Percentiles rank a stretch among this genome's conserved stretches.
Evolutionary conservation across 345 rosid genomes (phyloP).

Genomic region (Eucalyptus caleyi): DNA sequence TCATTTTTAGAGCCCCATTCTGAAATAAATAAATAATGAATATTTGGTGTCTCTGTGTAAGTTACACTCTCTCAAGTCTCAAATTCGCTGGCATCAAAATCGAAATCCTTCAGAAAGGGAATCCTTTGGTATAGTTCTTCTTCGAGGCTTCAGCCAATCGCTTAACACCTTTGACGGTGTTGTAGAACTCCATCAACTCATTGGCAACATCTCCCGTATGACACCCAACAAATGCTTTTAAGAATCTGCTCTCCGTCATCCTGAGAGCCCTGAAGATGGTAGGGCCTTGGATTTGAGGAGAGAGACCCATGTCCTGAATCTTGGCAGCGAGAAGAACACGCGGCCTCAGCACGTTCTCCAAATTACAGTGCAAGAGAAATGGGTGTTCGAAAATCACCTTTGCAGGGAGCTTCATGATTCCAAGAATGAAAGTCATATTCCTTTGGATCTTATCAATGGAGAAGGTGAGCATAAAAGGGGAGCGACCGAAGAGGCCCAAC

Average conservation of each 20-base stretch:
- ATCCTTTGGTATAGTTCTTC: constrained; percentile 31
- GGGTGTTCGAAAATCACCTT: constrained; percentile 35
- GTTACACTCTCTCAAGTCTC: background rate
- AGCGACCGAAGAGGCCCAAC: constrained; percentile 46
- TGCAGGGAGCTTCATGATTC: constrained; percentile 54
- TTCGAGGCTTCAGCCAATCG: constrained; percentile 55
- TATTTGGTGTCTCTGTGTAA: background rate
- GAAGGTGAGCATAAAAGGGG: constrained; percentile 43
- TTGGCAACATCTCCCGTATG: constrained; percentile 38
- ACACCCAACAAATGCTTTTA: constrained; percentile 42
- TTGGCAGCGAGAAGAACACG: constrained; percentile 38
- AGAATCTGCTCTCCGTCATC: constrained; percentile 56
- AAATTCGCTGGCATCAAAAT: background rate
- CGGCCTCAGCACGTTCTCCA: constrained; percentile 51
- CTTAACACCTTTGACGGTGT: constrained; percentile 31
- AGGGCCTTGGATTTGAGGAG: constrained; percentile 24
- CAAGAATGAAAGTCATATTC: constrained; percentile 71
- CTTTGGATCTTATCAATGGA: constrained; percentile 78
- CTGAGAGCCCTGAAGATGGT: constrained; percentile 34
- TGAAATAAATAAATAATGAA: background rate
- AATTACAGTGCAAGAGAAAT: constrained; percentile 33
- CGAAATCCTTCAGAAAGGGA: constrained; percentile 41
- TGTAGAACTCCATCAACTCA: constrained; percentile 45
- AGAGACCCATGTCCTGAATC: constrained; percentile 50
- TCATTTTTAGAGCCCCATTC: background rate